Evolutionary conservation across 1,139 yeast species (phyloP).

Genomic region (Geotrichum australiense): DNA sequence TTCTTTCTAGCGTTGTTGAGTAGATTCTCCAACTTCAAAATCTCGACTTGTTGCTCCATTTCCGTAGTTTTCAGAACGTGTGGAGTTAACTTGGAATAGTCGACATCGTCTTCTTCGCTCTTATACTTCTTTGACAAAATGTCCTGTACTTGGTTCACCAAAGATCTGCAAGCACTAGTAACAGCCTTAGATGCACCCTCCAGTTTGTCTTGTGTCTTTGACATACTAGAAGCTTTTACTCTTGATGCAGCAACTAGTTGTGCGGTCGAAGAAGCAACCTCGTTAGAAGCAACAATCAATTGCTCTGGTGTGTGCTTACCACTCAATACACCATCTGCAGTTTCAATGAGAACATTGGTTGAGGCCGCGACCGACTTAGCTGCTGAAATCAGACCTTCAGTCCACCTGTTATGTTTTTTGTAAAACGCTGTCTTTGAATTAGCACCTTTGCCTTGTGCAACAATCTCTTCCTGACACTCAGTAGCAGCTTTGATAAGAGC

Average conservation of each 20-base stretch:
- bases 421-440: slow-evolving; percentile 70
- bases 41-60: slow-evolving; percentile 93
- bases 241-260: slow-evolving; percentile 90
- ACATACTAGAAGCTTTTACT: slow-evolving; percentile 72
- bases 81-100: slow-evolving; percentile 61
- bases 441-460: slow-evolving; percentile 60
- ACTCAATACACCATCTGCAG: slow-evolving; percentile 78
- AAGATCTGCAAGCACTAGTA: slow-evolving; percentile 62
- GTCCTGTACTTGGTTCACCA: slow-evolving; percentile 66
- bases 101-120: slow-evolving; percentile 42
- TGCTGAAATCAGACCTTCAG: slow-evolving; percentile 88
- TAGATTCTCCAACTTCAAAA: slow-evolving; percentile 72
- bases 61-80: slow-evolving; percentile 83
- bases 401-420: slow-evolving; percentile 87
- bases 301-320: slow-evolving; percentile 67
- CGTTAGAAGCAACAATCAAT: slow-evolving; percentile 83
- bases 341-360: slow-evolving; percentile 69
- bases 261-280: slow-evolving; percentile 89
- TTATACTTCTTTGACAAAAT: slow-evolving; percentile 40
- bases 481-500: slow-evolving; percentile 69
- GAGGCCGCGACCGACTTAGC: slow-evolving; percentile 85
- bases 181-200: slow-evolving; percentile 68
- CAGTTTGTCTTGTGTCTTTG: slow-evolving; percentile 68
- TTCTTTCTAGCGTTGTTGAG: slow-evolving; percentile 68
- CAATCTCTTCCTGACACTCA: slow-evolving; percentile 79